Evolutionary conservation across 345 rosid genomes (phyloP).

Genomic region (Mangifera indica): DNA sequence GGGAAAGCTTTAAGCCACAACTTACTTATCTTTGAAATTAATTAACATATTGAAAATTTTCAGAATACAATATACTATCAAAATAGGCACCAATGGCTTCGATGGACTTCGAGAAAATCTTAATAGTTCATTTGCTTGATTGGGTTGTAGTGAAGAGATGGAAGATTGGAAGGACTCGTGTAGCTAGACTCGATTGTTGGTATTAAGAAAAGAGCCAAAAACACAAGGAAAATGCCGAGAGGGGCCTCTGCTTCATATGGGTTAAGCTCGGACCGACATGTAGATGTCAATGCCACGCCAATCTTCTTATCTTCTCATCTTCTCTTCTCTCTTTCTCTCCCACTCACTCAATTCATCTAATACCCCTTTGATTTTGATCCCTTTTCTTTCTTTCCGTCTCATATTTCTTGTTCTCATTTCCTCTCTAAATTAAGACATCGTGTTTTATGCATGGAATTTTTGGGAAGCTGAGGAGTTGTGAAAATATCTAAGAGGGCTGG

Average conservation of each 20-base stretch:
- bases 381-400: neutral
- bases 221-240: constrained; percentile 20
- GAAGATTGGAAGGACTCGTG: neutral
- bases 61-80: no score
- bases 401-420: neutral
- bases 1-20: no score
- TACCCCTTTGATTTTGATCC: neutral
- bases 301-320: constrained; percentile 40
- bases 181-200: constrained; percentile 12
- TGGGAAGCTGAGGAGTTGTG: neutral
- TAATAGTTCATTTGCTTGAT: neutral
- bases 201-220: constrained; percentile 2
- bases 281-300: constrained; percentile 42
- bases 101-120: neutral
- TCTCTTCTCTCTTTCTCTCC: neutral
- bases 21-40: no score
- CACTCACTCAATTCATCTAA: neutral
- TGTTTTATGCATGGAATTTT: neutral
- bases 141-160: neutral
- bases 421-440: neutral
- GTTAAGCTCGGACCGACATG: constrained; percentile 29
- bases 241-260: constrained; percentile 11
- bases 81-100: no score
- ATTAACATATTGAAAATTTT: no score
- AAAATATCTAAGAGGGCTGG: constrained; percentile 12